A percentile compares a stretch with the other conserved stretches of the same genome.
phyloP scores from a whole-genome alignment of 208 protist genomes.

The Crithidia expoeki region DNA sequence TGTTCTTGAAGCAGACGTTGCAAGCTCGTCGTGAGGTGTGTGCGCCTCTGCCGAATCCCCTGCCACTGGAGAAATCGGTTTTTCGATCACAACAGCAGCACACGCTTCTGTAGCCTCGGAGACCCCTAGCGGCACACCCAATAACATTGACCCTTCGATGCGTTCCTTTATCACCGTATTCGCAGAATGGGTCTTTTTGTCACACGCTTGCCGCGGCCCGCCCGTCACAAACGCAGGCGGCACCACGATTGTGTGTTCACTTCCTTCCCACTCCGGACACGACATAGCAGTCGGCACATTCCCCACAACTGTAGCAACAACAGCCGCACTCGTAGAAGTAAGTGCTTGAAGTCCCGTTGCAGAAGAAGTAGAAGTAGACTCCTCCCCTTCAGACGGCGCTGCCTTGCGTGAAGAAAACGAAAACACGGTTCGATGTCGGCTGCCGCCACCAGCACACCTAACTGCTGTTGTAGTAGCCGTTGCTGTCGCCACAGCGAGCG shows the following conservation, averaged over 20 bases:
- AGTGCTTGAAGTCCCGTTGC: neutral
- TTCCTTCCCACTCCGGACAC: neutral
- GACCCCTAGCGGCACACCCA: too few relatives aligned
- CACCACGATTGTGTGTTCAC: neutral
- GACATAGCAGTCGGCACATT: neutral
- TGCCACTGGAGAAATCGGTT: too few relatives aligned
- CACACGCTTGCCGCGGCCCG: too few relatives aligned
- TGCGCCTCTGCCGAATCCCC: too few relatives aligned
- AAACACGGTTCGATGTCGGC: conserved; percentile 32
- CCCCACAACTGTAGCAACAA: too few relatives aligned
- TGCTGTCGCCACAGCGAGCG: neutral
- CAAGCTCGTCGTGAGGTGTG: too few relatives aligned
- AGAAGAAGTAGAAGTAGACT: neutral
- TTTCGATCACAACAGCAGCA: too few relatives aligned
- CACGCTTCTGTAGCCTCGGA: too few relatives aligned
- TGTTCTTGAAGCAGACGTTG: too few relatives aligned
- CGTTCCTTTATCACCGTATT: too few relatives aligned
- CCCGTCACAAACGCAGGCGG: neutral
- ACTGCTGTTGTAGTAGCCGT: neutral
- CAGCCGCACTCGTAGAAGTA: neutral
- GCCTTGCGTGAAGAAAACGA: conserved; percentile 19
- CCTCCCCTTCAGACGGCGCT: neutral
- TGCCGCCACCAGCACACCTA: neutral
- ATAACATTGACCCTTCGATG: too few relatives aligned
- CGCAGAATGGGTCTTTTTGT: too few relatives aligned